These are phyloP conservation scores for Tothia fuscella DNA, from an alignment of 2,329 filamentous ascomycete genomes.

Conservation along the genomic window DNA sequence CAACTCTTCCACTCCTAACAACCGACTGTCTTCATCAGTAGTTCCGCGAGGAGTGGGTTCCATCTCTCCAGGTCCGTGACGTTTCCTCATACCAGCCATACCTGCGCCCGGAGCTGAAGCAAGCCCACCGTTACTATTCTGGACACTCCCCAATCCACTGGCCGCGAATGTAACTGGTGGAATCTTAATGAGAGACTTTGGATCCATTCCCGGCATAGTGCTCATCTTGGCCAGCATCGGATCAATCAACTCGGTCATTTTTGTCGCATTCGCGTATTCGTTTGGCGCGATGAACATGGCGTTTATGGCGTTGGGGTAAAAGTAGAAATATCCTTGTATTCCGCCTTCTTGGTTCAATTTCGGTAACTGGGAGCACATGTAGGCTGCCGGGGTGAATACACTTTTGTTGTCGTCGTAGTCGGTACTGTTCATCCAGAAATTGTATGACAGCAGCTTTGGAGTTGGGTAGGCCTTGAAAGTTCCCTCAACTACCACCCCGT, in stretches of 20 bases:
- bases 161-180: neutral
- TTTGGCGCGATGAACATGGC: conserved; percentile 1
- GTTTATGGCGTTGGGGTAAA: conserved; percentile 1
- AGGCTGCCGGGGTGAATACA: conserved; percentile 4
- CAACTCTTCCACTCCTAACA: conserved; percentile 1
- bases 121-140: neutral
- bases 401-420: conserved; percentile 4
- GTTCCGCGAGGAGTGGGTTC: conserved; percentile 1
- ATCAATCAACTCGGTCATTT: neutral
- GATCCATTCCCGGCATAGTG: neutral
- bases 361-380: conserved; percentile 6
- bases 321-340: conserved; percentile 8
- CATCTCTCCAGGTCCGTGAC: conserved; percentile 7
- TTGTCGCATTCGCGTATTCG: conserved; percentile 3
- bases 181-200: conserved; percentile 1
- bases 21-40: conserved; percentile 6
- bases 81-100: neutral
- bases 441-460: neutral
- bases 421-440: conserved; percentile 9
- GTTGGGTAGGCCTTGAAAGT: conserved; percentile 10
- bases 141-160: neutral
- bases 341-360: conserved; percentile 5
- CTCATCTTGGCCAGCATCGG: conserved; percentile 1
- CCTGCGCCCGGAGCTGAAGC: neutral
- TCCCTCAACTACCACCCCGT: conserved; percentile 6